A percentile compares a stretch with the other conserved stretches of the same genome.
Conservation (phyloP, 495 filamentous ascomycete genomes). For the Podospora pseudocomata region DNA sequence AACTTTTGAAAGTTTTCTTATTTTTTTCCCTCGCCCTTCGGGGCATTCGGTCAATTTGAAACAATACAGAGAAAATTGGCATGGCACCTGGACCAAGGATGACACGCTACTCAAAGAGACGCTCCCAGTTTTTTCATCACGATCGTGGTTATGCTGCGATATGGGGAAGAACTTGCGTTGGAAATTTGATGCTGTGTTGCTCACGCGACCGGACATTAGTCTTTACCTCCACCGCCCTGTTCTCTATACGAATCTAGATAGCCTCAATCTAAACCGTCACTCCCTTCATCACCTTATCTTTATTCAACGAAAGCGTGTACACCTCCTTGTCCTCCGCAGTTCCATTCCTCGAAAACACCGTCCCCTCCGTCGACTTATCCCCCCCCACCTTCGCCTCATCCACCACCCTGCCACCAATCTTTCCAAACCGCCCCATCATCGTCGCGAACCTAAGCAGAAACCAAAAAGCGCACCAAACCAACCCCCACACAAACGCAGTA, state of each 20-base stretch:
- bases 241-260: not conserved
- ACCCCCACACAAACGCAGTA: not conserved
- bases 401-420: not conserved
- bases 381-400: not conserved
- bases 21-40: constrained; percentile 29
- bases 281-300: not conserved
- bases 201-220: too few relatives aligned
- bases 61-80: constrained; percentile 86
- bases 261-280: not conserved
- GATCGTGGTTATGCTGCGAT: constrained; percentile 10
- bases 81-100: constrained; percentile 99
- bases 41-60: constrained; percentile 41
- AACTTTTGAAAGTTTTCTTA: constrained; percentile 17
- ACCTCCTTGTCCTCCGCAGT: not conserved
- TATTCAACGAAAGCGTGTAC: not conserved
- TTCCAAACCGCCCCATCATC: not conserved
- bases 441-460: not conserved
- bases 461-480: not conserved
- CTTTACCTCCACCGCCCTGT: too few relatives aligned
- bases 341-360: not conserved
- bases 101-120: constrained; percentile 99
- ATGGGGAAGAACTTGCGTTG: not conserved
- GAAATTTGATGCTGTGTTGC: not conserved
- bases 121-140: constrained; percentile 73
- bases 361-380: not conserved